Evolutionary conservation across 2,329 filamentous ascomycete genomes (phyloP).

Genomic region (Pestalotiopsis sp.): DNA sequence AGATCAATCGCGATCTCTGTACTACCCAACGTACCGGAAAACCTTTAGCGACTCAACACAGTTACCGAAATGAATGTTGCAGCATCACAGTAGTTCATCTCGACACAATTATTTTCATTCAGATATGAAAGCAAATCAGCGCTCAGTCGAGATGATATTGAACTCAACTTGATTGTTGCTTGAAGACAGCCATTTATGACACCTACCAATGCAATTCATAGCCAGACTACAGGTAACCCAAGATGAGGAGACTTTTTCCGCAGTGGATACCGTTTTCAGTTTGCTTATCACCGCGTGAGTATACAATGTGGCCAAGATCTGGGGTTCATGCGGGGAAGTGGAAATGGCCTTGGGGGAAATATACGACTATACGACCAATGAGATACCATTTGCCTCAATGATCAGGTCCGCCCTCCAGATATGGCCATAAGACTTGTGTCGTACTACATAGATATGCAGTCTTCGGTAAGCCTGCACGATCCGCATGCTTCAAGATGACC

Average conservation of each 20-base stretch:
- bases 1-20: not conserved
- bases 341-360: not conserved
- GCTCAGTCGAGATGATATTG: no score
- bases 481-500: not conserved
- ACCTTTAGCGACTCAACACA: not conserved
- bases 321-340: not conserved
- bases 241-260: not conserved
- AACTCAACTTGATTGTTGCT: no score
- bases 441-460: not conserved
- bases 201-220: no score
- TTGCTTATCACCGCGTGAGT: not conserved
- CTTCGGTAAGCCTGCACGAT: not conserved
- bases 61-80: not conserved
- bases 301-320: not conserved
- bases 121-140: no score
- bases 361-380: not conserved
- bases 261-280: conserved; percentile 6
- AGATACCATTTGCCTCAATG: not conserved
- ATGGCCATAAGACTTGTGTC: not conserved
- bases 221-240: no score
- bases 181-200: no score
- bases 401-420: not conserved
- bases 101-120: no score
- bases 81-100: not conserved
- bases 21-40: not conserved